Percentiles rank a stretch among this genome's conserved stretches.
Evolutionary conservation across 208 protist species (phyloP).

Genomic region (Leishmania braziliensis): DNA sequence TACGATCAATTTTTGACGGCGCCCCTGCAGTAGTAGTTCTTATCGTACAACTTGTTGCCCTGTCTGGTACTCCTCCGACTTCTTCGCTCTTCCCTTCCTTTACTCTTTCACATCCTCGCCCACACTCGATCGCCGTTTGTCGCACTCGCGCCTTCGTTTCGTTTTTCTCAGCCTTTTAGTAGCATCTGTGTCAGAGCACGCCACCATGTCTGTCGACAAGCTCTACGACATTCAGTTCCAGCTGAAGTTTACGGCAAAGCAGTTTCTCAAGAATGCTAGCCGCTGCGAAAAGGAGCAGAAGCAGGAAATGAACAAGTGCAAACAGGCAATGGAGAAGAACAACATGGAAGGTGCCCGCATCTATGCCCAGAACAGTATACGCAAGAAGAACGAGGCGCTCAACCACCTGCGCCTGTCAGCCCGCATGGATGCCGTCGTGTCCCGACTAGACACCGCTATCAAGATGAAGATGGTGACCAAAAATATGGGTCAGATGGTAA

Average conservation of each 20-base stretch:
- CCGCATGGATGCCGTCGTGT: slow-evolving; percentile 96
- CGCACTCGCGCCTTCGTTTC: slow-evolving; percentile 9
- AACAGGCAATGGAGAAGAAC: slow-evolving; percentile 96
- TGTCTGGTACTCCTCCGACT: neutral
- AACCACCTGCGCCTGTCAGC: slow-evolving; percentile 96
- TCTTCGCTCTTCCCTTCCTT: neutral
- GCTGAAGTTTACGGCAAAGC: slow-evolving; percentile 96
- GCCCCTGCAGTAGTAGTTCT: neutral
- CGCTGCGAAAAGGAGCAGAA: slow-evolving; percentile 95
- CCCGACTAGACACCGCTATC: slow-evolving; percentile 95
- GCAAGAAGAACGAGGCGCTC: slow-evolving; percentile 97
- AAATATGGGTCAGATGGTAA: slow-evolving; percentile 95
- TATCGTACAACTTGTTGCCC: neutral
- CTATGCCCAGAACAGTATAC: slow-evolving; percentile 98
- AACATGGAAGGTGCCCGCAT: slow-evolving; percentile 98
- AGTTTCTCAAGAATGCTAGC: slow-evolving; percentile 88
- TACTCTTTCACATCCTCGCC: neutral
- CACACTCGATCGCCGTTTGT: neutral
- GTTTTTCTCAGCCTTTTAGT: neutral
- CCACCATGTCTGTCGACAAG: slow-evolving; percentile 75
- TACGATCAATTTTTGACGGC: neutral
- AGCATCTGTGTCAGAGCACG: neutral
- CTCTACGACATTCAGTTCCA: slow-evolving; percentile 94
- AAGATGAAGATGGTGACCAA: slow-evolving; percentile 94
- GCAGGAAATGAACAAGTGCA: slow-evolving; percentile 92